These are phyloP conservation scores for Annulohypoxylon truncatum DNA, from an alignment of 2,329 filamentous ascomycete species.

Conservation along the genomic window DNA sequence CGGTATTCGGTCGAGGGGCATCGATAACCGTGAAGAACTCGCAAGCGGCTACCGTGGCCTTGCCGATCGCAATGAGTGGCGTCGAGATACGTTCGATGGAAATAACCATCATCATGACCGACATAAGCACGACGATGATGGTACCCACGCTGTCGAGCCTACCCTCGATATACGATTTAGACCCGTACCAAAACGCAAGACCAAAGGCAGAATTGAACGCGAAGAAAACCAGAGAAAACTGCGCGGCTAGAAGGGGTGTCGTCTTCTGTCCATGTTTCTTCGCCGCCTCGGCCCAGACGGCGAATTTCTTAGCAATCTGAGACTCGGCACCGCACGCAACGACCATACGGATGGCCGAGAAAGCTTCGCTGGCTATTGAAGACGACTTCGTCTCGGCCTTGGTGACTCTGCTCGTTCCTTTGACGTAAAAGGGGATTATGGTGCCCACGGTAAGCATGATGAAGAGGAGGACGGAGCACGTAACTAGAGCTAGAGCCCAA, in stretches of 20 bases:
- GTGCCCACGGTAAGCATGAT: slow-evolving; percentile 61
- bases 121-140: slow-evolving; percentile 68
- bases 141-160: slow-evolving; percentile 62
- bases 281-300: slow-evolving; percentile 66
- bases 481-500: slow-evolving; percentile 71
- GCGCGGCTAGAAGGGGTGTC: slow-evolving; percentile 62
- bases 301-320: slow-evolving; percentile 65
- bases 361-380: slow-evolving; percentile 70
- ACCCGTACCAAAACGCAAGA: slow-evolving; percentile 72
- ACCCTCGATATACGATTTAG: slow-evolving; percentile 61
- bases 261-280: slow-evolving; percentile 61
- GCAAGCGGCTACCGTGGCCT: slow-evolving; percentile 67
- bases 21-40: slow-evolving; percentile 68
- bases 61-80: slow-evolving; percentile 68
- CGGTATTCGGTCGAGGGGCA: slow-evolving; percentile 56
- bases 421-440: slow-evolving; percentile 67
- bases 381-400: slow-evolving; percentile 68
- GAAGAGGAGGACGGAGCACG: slow-evolving; percentile 66
- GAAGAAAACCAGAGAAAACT: slow-evolving; percentile 69
- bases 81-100: slow-evolving; percentile 68
- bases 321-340: slow-evolving; percentile 71
- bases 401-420: slow-evolving; percentile 59
- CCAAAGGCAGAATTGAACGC: slow-evolving; percentile 64
- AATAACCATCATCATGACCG: slow-evolving; percentile 68
- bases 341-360: slow-evolving; percentile 70